A percentile compares a stretch with the other conserved stretches of the same genome.
These are phyloP conservation scores for Claviceps sorghi DNA, from an alignment of 2,329 filamentous ascomycete species.

Conservation along the genomic window DNA sequence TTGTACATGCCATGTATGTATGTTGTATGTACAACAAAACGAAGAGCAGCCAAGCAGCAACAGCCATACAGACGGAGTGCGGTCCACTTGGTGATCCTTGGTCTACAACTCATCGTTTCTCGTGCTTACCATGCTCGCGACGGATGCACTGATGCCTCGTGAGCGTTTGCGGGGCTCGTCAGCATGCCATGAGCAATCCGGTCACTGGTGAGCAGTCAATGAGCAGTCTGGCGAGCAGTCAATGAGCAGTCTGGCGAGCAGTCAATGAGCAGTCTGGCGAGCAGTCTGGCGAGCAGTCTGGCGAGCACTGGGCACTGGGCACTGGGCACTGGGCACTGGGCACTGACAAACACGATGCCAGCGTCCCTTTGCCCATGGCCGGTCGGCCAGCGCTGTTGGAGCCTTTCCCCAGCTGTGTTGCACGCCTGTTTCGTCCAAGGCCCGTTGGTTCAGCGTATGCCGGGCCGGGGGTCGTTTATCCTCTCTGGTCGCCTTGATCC, in stretches of 20 bases:
- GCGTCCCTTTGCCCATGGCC: not conserved
- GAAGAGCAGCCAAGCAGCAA: not conserved
- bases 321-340: too few relatives aligned
- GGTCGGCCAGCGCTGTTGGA: not conserved
- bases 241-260: too few relatives aligned
- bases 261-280: too few relatives aligned
- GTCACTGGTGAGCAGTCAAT: too few relatives aligned
- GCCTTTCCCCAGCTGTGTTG: not conserved
- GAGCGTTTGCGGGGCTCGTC: too few relatives aligned
- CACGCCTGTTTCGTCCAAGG: not conserved
- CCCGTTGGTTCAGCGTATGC: not conserved
- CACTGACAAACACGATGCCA: not conserved
- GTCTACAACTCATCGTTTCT: not conserved
- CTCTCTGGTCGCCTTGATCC: not conserved
- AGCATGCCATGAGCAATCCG: not conserved
- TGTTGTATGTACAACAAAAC: not conserved
- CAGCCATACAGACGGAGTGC: not conserved
- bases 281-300: too few relatives aligned
- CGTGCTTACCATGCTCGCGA: not conserved
- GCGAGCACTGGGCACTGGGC: too few relatives aligned
- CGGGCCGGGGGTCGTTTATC: not conserved
- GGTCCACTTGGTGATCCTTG: not conserved
- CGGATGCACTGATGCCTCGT: not conserved
- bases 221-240: too few relatives aligned
- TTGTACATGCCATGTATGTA: too few relatives aligned